Conservation (phyloP, 2,329 filamentous ascomycete species). For the Ophiostoma himal-ulmi region DNA sequence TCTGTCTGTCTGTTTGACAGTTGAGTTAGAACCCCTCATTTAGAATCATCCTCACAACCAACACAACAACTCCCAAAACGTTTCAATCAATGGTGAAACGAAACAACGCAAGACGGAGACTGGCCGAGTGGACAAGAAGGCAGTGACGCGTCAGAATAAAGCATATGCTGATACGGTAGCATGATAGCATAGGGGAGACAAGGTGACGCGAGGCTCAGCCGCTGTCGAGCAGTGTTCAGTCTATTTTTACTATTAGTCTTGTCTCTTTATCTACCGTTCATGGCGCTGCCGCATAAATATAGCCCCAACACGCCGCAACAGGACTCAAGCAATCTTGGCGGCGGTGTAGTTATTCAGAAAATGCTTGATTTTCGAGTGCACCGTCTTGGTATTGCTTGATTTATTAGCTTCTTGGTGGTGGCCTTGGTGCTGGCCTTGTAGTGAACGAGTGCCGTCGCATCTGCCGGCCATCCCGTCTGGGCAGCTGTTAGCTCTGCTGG, state of each 20-base stretch:
- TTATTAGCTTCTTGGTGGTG: neutral
- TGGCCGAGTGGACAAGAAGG: neutral
- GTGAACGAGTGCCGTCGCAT: neutral
- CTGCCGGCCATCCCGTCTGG: constrained; percentile 11
- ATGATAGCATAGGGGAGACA: neutral
- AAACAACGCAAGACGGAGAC: neutral
- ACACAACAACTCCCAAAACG: neutral
- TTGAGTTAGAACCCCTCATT: neutral
- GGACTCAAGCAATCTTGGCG: neutral
- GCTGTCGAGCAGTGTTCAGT: neutral
- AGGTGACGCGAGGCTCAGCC: neutral
- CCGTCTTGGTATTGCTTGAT: neutral
- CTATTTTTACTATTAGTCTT: neutral
- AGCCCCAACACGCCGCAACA: neutral
- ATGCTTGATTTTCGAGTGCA: neutral
- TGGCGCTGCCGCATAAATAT: neutral
- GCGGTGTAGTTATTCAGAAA: neutral
- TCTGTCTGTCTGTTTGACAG: neutral
- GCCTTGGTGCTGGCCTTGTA: neutral
- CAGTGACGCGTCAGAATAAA: constrained; percentile 1
- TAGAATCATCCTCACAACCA: neutral
- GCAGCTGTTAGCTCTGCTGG: neutral
- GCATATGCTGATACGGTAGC: neutral
- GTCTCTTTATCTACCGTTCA: neutral
- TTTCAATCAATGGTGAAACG: neutral